These are phyloP conservation scores for Salix koriyanagi DNA, from an alignment of 345 rosid genomes.

Conservation along the genomic window DNA sequence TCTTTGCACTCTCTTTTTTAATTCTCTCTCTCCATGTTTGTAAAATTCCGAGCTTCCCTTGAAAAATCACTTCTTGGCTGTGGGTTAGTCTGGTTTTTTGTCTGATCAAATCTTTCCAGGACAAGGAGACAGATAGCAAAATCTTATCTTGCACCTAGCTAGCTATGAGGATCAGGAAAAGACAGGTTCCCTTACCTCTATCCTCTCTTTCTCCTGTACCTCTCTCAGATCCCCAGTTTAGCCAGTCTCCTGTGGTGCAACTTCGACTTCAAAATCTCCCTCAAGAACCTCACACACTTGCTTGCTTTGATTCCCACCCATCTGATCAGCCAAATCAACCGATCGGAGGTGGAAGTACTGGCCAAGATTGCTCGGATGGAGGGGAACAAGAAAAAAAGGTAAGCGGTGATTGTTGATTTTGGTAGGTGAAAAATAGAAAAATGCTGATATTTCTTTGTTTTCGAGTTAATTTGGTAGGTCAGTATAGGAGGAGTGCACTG, in stretches of 20 bases:
- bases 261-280: conserved; percentile 20
- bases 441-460: not conserved
- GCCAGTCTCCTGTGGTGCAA: conserved; percentile 54
- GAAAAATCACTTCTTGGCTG: not conserved
- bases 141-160: conserved; percentile 8
- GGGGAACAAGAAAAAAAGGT: conserved; percentile 19
- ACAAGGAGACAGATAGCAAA: not conserved
- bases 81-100: not conserved
- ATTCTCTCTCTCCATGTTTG: not conserved
- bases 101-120: not conserved
- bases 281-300: conserved; percentile 1
- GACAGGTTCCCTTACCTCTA: conserved; percentile 67
- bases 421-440: not conserved
- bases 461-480: not conserved
- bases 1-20: conserved; percentile 3
- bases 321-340: conserved; percentile 39
- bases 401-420: not conserved
- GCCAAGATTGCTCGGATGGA: conserved; percentile 13
- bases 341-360: conserved; percentile 26
- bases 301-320: conserved; percentile 15
- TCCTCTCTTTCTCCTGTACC: conserved; percentile 75
- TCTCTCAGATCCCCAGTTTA: conserved; percentile 70
- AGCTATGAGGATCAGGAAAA: conserved; percentile 91
- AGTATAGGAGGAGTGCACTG: conserved; percentile 30
- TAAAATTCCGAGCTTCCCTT: not conserved